Evolutionary conservation across 2,329 filamentous ascomycete genomes (phyloP), one percentile per base, ranked within the genome.

Genomic region (Fusarium liriodendri): DNA sequence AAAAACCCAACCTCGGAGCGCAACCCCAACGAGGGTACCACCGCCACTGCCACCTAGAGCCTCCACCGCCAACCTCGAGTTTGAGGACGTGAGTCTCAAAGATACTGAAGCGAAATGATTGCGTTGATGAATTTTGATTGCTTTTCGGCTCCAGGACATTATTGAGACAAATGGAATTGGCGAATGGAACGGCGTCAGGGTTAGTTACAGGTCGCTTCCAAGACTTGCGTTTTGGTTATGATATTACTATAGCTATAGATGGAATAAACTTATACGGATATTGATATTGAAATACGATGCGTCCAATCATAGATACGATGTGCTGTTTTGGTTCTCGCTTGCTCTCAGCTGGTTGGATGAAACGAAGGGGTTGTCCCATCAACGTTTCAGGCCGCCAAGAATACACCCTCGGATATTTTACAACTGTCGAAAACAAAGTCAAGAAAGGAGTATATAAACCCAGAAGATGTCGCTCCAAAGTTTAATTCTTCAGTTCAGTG

Each of bases 1-100:
- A 29, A 66, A 73, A 1, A 27, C 50, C 0, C 45, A 47, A 16
- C 63, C 60, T 10, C 45, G 63, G 1, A 38, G 55, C 2, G 67
- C 67, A 18, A 73, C 70, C 2, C 54, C 70, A 14, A 63, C 62
- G 1, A 33, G 38, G 29, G 60, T 70, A 0, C 73, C 73, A 1
- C 73, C 73, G 7, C 68, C 61, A 4, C 42, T 75, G 1, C 73
- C 73, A 0, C 37, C 73, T 1, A 75, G 73, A 32, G 13, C 62
- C 0, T 37, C 52, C 32, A 9, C 27, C 16, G 6, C 22, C 9
- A 65, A 35, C 29, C 5, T 33, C 22, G 54, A 40, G 7, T 64
- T 68, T 32, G 66, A 68, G 18, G 61, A 68, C 7, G 42, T 65
- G 0, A 64, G 33, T 16, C 42, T 68, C n/a, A 55, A 54, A 32